phyloP scores from a whole-genome alignment of 73 alveolate genomes.

The Diophrys sp. region DNA sequence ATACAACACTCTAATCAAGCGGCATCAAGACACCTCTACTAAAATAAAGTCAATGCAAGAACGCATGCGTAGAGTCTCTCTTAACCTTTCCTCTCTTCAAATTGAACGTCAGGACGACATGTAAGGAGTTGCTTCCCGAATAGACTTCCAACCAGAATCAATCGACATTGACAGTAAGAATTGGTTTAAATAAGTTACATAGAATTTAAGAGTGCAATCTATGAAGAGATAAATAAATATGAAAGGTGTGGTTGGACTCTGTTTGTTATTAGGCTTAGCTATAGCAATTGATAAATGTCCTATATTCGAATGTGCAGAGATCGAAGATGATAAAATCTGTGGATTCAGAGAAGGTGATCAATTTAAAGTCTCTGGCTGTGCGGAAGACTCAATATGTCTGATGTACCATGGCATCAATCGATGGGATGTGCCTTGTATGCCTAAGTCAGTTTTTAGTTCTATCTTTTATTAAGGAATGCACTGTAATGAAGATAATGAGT shows the following conservation, averaged over 20 bases:
- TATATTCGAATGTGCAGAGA: not conserved
- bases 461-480: not conserved
- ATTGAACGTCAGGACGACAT: too few relatives aligned
- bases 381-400: slow-evolving; percentile 15
- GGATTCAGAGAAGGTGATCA: slow-evolving; percentile 18
- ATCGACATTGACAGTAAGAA: not conserved
- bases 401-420: slow-evolving; percentile 24
- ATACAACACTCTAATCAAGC: too few relatives aligned
- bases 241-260: not conserved
- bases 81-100: too few relatives aligned
- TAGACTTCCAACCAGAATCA: too few relatives aligned
- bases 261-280: not conserved
- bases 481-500: not conserved
- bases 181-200: too few relatives aligned
- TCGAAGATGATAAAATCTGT: not conserved
- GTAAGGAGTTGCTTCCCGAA: too few relatives aligned
- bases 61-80: too few relatives aligned
- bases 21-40: too few relatives aligned
- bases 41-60: too few relatives aligned
- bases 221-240: too few relatives aligned
- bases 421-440: slow-evolving; percentile 4
- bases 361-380: slow-evolving; percentile 34
- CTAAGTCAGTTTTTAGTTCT: not conserved
- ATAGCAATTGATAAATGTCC: not conserved
- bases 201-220: too few relatives aligned